Base-by-base conservation (phyloP, 1,284 basidiomycete genomes). In the Lentinula novae-zelandiae region DNA sequence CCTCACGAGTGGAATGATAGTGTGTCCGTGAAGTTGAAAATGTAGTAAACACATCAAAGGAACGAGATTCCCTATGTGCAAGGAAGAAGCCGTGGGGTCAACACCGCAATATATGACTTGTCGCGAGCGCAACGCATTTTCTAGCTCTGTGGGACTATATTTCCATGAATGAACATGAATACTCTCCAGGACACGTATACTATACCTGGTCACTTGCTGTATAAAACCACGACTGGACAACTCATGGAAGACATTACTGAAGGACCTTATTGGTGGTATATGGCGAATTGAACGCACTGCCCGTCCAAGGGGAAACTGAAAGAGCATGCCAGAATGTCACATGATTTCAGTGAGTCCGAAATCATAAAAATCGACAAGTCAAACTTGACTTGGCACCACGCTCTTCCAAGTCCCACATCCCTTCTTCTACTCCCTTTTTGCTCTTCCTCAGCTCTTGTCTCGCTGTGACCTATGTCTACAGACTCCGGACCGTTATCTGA, bases 11-110 rank as follows among this genome's bases (percentile, higher is more conserved):
- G 92, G 88, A 15, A 98, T 87, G 40, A 88, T 82, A 31, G 79
- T 79, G 72, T 99, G 95, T 0, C 95, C 94, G 36, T 82, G 81
- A 17, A 92, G 69, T 44, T 91, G 89, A 72, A 98, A 96, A 70
- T 98, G 96, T 22, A 96, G 76, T 52, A 98, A 73, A 52, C 85
- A 88, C 66, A 99, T 81, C 33, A 99, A 78, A 0, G 96, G 95
- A 13, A 98, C 76, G 1, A 99, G 83, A 70, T 99, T 96, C 2
- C 96, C 96, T 58, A 95, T 92, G 72, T 99, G 96, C 17, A 99
- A 78, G 0, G 93, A 90, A 36, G 76, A 78, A 1, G 96, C 96
- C 1, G 95, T 94, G 0, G 97, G 97, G 72, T 99, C 97, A 54
- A 98, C 84, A 42, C 96, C 96, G 12, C 87, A 81, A 71, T 99